These are phyloP conservation scores for Lepraria neglecta DNA, from an alignment of 495 filamentous ascomycete genomes.

Conservation along the genomic window DNA sequence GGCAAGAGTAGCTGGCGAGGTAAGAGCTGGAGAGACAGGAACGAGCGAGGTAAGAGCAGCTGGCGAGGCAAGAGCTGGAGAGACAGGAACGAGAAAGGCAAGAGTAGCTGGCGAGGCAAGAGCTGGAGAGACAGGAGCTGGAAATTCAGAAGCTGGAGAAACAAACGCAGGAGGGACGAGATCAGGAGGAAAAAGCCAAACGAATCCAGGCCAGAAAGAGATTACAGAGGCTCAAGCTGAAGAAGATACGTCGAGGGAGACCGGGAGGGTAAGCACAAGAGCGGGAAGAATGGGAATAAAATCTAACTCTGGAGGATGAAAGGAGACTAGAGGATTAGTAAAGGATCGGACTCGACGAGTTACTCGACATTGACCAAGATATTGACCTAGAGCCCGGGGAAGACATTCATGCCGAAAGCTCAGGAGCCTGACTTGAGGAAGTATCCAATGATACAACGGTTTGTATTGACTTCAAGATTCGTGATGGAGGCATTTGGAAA, in stretches of 20 bases:
- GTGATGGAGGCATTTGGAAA: slow-evolving; percentile 13
- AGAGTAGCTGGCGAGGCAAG: background rate
- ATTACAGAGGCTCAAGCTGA: slow-evolving; percentile 4
- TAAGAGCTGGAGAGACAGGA: too few relatives aligned
- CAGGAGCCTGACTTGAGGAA: background rate
- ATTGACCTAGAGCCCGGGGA: background rate
- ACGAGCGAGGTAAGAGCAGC: too few relatives aligned
- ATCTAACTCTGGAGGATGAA: background rate
- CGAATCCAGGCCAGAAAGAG: slow-evolving; percentile 1
- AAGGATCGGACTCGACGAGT: slow-evolving; percentile 3
- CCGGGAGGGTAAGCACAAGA: background rate
- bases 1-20: too few relatives aligned
- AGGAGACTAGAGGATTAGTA: slow-evolving; percentile 1
- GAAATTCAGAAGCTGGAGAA: slow-evolving; percentile 2
- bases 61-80: too few relatives aligned
- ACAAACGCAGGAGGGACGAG: background rate
- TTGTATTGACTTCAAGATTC: slow-evolving; percentile 11
- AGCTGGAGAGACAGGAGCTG: too few relatives aligned
- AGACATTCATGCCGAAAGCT: slow-evolving; percentile 6
- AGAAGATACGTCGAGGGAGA: background rate
- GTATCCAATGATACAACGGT: slow-evolving; percentile 12
- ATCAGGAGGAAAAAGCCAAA: slow-evolving; percentile 4
- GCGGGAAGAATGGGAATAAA: background rate
- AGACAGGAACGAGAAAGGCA: background rate
- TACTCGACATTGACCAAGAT: background rate